Percentiles rank a stretch among this genome's conserved stretches.
These are phyloP conservation scores for Fusarium burgessii DNA, from an alignment of 2,329 filamentous ascomycete species.

Conservation along the genomic window DNA sequence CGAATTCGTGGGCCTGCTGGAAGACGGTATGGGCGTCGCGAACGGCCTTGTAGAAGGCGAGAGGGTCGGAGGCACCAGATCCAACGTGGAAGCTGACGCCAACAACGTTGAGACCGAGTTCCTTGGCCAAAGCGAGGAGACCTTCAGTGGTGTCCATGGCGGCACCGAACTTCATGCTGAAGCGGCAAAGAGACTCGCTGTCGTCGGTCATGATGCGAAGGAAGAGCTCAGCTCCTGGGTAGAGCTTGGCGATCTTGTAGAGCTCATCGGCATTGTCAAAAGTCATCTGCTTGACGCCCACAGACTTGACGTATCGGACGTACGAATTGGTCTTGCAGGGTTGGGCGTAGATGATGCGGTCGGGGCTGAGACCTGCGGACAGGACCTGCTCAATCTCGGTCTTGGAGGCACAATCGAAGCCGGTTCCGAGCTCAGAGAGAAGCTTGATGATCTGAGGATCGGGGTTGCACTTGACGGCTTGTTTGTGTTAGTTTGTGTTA, in stretches of 20 bases:
- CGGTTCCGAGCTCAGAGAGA: constrained; percentile 87
- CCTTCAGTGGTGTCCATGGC: constrained; percentile 83
- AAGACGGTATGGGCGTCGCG: constrained; percentile 90
- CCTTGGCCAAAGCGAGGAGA: constrained; percentile 82
- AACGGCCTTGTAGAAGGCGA: constrained; percentile 90
- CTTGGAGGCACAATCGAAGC: constrained; percentile 99
- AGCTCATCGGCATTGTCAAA: constrained; percentile 99
- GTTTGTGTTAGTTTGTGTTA: constrained; percentile 11
- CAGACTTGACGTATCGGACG: constrained; percentile 86
- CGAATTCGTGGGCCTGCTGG: constrained; percentile 80
- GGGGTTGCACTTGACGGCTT: constrained; percentile 98
- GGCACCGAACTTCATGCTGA: constrained; percentile 98
- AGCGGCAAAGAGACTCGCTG: constrained; percentile 89
- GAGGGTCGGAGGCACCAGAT: constrained; percentile 94
- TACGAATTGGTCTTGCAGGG: constrained; percentile 99
- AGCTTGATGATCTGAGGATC: constrained; percentile 90
- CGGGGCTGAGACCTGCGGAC: constrained; percentile 82
- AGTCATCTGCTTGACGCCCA: constrained; percentile 96
- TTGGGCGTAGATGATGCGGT: constrained; percentile 98
- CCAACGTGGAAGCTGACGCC: constrained; percentile 99
- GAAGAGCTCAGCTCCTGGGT: constrained; percentile 88
- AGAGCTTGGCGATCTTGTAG: constrained; percentile 95
- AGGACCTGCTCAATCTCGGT: constrained; percentile 94
- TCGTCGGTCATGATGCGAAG: constrained; percentile 97
- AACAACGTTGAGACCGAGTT: constrained; percentile 88